Conservation (phyloP, 2,329 filamentous ascomycete genomes). For the Emydomyces testavorans region DNA sequence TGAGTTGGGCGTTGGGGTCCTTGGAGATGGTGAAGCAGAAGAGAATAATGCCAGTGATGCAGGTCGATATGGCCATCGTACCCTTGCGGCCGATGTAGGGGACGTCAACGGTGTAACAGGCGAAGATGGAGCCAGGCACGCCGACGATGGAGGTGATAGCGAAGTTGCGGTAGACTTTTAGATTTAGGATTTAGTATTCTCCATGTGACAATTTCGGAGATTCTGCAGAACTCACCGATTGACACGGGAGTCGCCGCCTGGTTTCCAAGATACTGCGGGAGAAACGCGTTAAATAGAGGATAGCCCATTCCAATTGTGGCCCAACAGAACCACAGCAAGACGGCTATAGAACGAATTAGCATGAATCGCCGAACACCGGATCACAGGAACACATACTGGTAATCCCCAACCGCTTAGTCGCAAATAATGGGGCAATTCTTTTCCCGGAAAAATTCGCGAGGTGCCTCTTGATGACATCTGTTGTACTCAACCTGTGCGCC, state of each 20-base stretch:
- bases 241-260: conserved; percentile 29
- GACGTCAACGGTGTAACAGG: conserved; percentile 59
- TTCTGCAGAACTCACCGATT: conserved; percentile 24
- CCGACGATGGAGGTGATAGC: conserved; percentile 67
- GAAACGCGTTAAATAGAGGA: conserved; percentile 77
- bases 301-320: conserved; percentile 74
- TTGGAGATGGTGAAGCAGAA: conserved; percentile 45
- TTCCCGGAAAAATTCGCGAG: conserved; percentile 56
- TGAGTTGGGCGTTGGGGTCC: conserved; percentile 40
- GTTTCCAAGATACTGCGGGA: conserved; percentile 71
- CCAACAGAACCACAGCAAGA: conserved; percentile 66
- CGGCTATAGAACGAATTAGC: conserved; percentile 23
- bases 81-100: conserved; percentile 52
- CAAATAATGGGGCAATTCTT: conserved; percentile 54
- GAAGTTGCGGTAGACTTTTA: conserved; percentile 65
- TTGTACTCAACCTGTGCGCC: conserved; percentile 32
- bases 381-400: conserved; percentile 32
- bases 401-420: conserved; percentile 37
- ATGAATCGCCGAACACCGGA: not conserved
- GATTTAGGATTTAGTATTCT: conserved; percentile 16
- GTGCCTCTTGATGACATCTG: conserved; percentile 47
- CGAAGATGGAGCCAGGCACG: conserved; percentile 64
- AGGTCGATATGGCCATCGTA: conserved; percentile 43
- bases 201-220: too few species aligned
- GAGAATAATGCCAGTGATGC: conserved; percentile 43